These are phyloP conservation scores for Fragilaria crotonensis DNA, from an alignment of 108 stramenopile genomes.

Conservation along the genomic window DNA sequence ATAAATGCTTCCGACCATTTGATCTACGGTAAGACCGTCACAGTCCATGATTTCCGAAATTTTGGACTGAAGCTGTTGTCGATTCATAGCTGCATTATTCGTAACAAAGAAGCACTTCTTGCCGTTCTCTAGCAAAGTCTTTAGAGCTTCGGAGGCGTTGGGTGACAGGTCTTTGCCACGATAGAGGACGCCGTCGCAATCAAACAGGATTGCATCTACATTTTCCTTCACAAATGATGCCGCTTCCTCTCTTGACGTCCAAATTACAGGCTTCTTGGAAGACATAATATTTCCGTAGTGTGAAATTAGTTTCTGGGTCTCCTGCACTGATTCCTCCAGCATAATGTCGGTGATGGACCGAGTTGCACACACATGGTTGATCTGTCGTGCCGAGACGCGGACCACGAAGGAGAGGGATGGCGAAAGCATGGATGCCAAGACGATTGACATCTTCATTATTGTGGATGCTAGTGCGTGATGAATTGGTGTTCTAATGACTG, in stretches of 20 bases:
- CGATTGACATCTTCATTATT: too few species aligned
- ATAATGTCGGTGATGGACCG: not conserved
- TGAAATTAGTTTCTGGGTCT: not conserved
- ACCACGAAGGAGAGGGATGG: too few species aligned
- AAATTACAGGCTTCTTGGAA: conserved; percentile 14
- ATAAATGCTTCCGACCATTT: conserved; percentile 69
- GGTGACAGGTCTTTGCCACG: conserved; percentile 59
- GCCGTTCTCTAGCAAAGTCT: conserved; percentile 22
- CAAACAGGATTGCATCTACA: conserved; percentile 67
- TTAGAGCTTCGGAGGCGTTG: conserved; percentile 44
- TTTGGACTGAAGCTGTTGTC: conserved; percentile 53
- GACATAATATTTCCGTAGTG: not conserved
- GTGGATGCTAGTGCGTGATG: too few species aligned
- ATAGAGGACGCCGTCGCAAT: conserved; percentile 86
- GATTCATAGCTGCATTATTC: conserved; percentile 72
- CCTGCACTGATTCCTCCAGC: not conserved
- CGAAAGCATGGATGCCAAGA: too few species aligned
- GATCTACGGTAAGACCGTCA: conserved; percentile 33
- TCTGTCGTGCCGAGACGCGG: too few species aligned
- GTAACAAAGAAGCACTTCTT: conserved; percentile 79
- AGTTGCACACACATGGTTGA: too few species aligned
- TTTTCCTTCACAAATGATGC: conserved; percentile 22
- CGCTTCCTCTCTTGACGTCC: conserved; percentile 23
- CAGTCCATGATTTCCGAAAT: conserved; percentile 34
- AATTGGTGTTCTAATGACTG: too few species aligned